Evolutionary conservation across 1,139 yeast species (phyloP), one percentile per base, ranked within the genome.

Genomic region (Kluyveromyces sp.): DNA sequence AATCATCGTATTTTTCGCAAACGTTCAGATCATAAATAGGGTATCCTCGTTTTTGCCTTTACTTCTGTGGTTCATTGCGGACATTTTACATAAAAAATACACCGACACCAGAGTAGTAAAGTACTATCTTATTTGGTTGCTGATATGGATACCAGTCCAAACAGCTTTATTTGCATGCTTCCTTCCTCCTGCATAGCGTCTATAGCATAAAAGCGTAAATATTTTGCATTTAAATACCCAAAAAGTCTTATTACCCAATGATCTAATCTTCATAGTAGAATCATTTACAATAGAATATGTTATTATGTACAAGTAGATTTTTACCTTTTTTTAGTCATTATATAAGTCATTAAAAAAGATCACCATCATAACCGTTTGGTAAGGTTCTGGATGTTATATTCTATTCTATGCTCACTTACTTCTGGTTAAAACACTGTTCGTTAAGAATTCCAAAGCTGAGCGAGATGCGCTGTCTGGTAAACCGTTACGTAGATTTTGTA

Each of bases 381-480:
- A 25, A 34, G 15, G 15, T 33, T 33, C 21, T 33, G 15, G 15
- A 6, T 10, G 21, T 6, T 33, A 33, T 10, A 10, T n/a, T 10
- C 8, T 10, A 33, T 33, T 33, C 15, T 21, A 21, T 34, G 5
- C 29, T 48, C 69, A 87, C 64, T 83, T 87, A 39, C 75, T 76
- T 72, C 98, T 81, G 46, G 94, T 83, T 53, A 92, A 73, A 33
- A 92, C 79, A 8, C 94, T 83, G 61, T 82, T 81, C 10, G 98
- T 88, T 58, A 92, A 74, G 53, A 86, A 78, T 61, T 84, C 92
- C 52, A 92, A 73, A 2, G 97, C 97, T 52, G 87, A 80, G 56
- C 96, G 75, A 15, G 97, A 86, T 59, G 87, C 95, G 27, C 95
- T 82, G 53, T 84, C 90, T 1, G 98, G 98, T 43, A 92, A 73